Base-by-base conservation (phyloP, 805 yeast genomes). In the Candida xyloterini region DNA sequence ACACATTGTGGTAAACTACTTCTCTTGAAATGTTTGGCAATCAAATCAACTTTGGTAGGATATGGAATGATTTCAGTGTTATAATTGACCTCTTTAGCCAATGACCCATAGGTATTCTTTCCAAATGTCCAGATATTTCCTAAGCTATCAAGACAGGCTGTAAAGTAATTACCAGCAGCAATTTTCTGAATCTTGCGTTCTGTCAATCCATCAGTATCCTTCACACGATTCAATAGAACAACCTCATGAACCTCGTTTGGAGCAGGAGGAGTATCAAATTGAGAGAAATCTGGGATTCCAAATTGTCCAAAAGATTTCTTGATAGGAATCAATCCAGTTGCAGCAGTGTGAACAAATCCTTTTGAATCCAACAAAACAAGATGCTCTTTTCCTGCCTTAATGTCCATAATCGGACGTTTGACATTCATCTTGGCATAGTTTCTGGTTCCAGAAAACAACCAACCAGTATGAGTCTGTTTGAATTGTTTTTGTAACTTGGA, bases 41-140 rank as follows among this genome's bases (percentile, higher is more conserved):
- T 62, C 2, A 68, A 55, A 3, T 67, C 66, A 22, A 81, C 55
- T 44, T 67, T 66, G 30, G 71, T 74, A 2, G 99, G 99, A 27
- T 79, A 76, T 4, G 95, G 76, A 32, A 82, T 70, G 30, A 74
- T 66, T 51, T 84, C 91, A 13, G 83, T 77, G 43, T 77, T 78
- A 56, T 78, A 78, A 15, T 74, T 68, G 33, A 84, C 80, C 7
- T 79, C 78, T 33, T 77, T 69, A 9, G 91, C 96, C 40, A 91
- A 68, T 55, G 93, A 91, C n/a, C 98, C 98, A 59, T 66, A 78
- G 3, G 76, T 69, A 59, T 91, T 91, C 42, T 76, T 76, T 16
- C 99, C 99, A 77, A 93, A 90, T 1, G 88, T 74, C 77, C 83
- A 84, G n/a, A 88, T 65, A 37, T 70, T 68, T 7, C 91, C 93